Evolutionary conservation across 176 grass and related monocot species (phyloP).

Genomic region (Aegilops bicornis): DNA sequence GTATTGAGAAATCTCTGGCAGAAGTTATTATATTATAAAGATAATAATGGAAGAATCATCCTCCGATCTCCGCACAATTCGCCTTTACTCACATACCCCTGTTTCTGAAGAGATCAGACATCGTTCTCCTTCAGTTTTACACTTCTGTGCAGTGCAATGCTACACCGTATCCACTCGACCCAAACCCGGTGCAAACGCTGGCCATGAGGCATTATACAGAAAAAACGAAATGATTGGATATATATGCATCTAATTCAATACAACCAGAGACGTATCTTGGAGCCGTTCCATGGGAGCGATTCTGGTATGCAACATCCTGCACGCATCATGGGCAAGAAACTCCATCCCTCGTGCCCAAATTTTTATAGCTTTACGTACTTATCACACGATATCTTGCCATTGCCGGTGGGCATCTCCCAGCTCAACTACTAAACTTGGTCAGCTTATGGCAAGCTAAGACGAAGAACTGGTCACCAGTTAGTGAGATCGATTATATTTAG

Average conservation of each 20-base stretch:
- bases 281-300: not conserved
- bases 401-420: conserved; percentile 13
- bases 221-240: not conserved
- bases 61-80: too few relatives aligned
- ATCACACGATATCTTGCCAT: not conserved
- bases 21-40: too few relatives aligned
- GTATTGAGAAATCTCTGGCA: too few relatives aligned
- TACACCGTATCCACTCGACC: too few relatives aligned
- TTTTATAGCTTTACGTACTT: not conserved
- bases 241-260: not conserved
- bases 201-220: not conserved
- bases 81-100: not conserved
- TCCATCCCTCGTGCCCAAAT: not conserved
- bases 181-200: too few relatives aligned
- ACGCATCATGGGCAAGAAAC: not conserved
- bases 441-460: not conserved
- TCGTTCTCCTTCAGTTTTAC: not conserved
- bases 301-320: not conserved
- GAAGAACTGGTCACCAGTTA: not conserved
- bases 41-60: too few relatives aligned
- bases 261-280: not conserved
- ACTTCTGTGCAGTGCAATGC: too few relatives aligned
- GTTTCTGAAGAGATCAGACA: not conserved
- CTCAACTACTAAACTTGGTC: not conserved
- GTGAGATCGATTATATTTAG: not conserved